These are phyloP conservation scores for Tagetes erecta DNA, from an alignment of 129 eudicot genomes.

Conservation along the genomic window DNA sequence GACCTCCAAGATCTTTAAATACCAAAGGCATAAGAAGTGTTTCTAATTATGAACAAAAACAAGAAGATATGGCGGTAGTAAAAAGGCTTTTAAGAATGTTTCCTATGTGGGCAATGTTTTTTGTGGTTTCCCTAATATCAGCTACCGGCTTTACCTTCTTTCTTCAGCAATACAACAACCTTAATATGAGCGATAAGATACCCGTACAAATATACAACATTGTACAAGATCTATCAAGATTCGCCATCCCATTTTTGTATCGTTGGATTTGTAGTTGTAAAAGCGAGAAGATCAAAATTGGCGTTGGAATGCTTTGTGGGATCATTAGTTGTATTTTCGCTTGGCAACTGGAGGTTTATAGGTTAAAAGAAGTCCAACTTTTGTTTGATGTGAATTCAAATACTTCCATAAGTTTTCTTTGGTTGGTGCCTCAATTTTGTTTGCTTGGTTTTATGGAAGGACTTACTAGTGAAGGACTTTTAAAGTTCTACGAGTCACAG, in stretches of 20 bases:
- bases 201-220: slow-evolving; percentile 14
- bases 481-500: slow-evolving; percentile 13
- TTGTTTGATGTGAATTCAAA: neutral
- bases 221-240: slow-evolving; percentile 21
- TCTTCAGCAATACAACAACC: slow-evolving; percentile 13
- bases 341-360: slow-evolving; percentile 8
- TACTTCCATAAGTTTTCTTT: slow-evolving; percentile 28
- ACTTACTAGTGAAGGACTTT: slow-evolving; percentile 14
- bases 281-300: slow-evolving; percentile 15
- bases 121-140: slow-evolving; percentile 21
- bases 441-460: slow-evolving; percentile 33
- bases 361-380: slow-evolving; percentile 1
- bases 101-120: slow-evolving; percentile 25
- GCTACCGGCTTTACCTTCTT: slow-evolving; percentile 28
- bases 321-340: slow-evolving; percentile 18
- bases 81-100: slow-evolving; percentile 10
- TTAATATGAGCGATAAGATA: neutral
- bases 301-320: slow-evolving; percentile 23
- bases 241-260: slow-evolving; percentile 10
- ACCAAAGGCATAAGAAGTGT: neutral
- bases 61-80: slow-evolving; percentile 16
- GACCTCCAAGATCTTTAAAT: neutral
- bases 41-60: neutral
- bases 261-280: neutral
- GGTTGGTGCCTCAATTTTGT: slow-evolving; percentile 25